A percentile compares a stretch with the other conserved stretches of the same genome.
Evolutionary conservation across 169 alveolate species (phyloP).

Genomic region (Besnoitia besnoiti): DNA sequence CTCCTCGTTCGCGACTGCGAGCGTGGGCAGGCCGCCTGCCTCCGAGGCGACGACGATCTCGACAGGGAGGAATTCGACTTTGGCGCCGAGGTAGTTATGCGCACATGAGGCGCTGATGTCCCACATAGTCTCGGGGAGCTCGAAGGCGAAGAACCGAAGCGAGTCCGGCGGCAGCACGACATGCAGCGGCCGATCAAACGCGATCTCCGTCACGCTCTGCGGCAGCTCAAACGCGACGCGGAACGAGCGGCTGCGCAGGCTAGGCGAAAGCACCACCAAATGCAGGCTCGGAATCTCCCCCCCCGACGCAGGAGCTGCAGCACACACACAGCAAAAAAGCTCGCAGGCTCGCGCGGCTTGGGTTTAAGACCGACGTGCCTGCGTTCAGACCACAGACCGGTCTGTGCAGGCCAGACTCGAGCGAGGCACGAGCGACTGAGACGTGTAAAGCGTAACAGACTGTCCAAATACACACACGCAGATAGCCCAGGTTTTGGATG

Average conservation of each 20-base stretch:
- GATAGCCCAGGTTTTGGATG: too few relatives aligned
- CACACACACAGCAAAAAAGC: too few relatives aligned
- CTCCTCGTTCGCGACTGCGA: constrained; percentile 11
- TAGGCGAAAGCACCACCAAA: not conserved
- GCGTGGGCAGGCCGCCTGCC: constrained; percentile 8
- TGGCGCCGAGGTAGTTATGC: not conserved
- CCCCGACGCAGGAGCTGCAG: not conserved
- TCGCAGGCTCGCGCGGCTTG: too few relatives aligned
- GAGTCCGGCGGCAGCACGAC: not conserved
- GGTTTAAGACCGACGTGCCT: too few relatives aligned
- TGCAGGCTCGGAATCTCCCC: too few relatives aligned
- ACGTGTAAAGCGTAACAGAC: too few relatives aligned
- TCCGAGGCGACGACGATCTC: not conserved
- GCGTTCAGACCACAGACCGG: too few relatives aligned
- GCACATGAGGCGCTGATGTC: not conserved
- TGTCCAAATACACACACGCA: too few relatives aligned
- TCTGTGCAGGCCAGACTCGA: too few relatives aligned
- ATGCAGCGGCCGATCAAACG: not conserved
- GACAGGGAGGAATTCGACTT: not conserved
- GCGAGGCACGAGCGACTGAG: too few relatives aligned
- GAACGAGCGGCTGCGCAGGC: not conserved
- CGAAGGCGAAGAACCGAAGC: not conserved
- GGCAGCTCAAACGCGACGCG: not conserved
- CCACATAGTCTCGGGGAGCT: not conserved
- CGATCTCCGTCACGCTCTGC: not conserved